phyloP scores from a whole-genome alignment of 2,329 filamentous ascomycete genomes.

The Sporothrix sp. region DNA sequence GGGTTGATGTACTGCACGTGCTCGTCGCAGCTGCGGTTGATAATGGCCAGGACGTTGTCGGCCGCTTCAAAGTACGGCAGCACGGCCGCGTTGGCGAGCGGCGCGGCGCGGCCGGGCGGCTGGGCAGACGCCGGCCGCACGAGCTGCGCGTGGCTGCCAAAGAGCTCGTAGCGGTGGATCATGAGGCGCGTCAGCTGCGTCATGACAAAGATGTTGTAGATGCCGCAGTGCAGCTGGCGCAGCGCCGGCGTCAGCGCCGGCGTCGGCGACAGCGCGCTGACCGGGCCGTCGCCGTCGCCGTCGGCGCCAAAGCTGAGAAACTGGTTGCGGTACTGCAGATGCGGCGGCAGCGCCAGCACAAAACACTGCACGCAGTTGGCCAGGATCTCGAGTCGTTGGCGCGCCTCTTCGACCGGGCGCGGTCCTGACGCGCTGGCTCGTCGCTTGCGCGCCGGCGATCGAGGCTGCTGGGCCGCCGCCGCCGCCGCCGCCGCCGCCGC shows the following conservation, averaged over 20 bases:
- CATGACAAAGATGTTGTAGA: conserved; percentile 11
- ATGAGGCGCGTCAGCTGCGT: conserved; percentile 4
- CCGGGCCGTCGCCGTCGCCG: background rate
- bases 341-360: background rate
- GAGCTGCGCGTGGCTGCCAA: background rate
- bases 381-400: conserved; percentile 7
- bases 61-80: conserved; percentile 8
- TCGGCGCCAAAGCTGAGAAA: background rate
- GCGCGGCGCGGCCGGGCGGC: background rate
- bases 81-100: background rate
- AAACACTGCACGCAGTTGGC: conserved; percentile 9
- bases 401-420: conserved; percentile 2
- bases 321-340: conserved; percentile 9
- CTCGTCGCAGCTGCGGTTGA: conserved; percentile 8
- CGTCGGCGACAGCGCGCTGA: background rate
- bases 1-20: conserved; percentile 8
- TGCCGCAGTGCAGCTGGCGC: conserved; percentile 7
- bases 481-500: too few relatives aligned
- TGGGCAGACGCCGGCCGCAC: background rate
- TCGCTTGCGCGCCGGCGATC: background rate
- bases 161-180: conserved; percentile 8
- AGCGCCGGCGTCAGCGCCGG: background rate
- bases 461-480: background rate
- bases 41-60: conserved; percentile 8
- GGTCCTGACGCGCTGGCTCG: background rate